Evolutionary conservation across 139 green algal species (phyloP), one percentile per base, ranked within the genome.

Genomic region (Chlamydomonas sp.): DNA sequence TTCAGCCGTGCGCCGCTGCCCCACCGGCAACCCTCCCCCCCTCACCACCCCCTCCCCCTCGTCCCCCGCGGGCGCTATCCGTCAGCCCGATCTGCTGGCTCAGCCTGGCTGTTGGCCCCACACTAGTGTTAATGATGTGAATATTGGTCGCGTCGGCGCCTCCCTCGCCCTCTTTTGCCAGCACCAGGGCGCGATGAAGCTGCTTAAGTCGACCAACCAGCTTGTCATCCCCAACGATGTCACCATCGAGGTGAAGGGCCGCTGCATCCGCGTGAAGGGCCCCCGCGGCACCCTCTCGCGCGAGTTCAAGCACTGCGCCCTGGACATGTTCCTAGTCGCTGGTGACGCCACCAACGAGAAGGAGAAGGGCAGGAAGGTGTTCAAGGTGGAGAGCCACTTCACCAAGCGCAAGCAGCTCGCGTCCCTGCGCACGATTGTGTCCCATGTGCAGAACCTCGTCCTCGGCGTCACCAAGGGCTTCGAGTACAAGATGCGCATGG

Each of bases 401-500:
- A 85, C 89, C 75, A 90, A 85, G 76, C 79, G 87, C 66, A 99
- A 99, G 87, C 54, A 65, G n/a, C 81, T 97, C 48, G 88, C 95
- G 3, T 83, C 87, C 58, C 92, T 99, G 75, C 87, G 95, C 73
- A 98, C 95, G 13, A 76, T 77, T 64, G 80, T 76, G 74, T 93
- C 82, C 36, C 93, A 98, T 81, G 84, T 98, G 29, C 76, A 89
- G 77, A 96, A 96, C 82, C 73, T 95, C 60, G 91, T 96, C 35
- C 63, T 38, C 34, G 85, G 87, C 36, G 83, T 90, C 29, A 90
- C 88, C 58, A 86, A 87, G 74, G 92, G 92, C 67, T 97, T 92
- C 77, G 73, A 90, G 68, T 97, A 97, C 90, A 98, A 97, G 87
- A 97, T 99, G 94, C 85, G 95, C 73, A 82, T 98, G 58, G 95